Percentiles rank a stretch among this genome's conserved stretches.
Conservation (phyloP, 148 eudicot species). For the Diospyros lotus region DNA sequence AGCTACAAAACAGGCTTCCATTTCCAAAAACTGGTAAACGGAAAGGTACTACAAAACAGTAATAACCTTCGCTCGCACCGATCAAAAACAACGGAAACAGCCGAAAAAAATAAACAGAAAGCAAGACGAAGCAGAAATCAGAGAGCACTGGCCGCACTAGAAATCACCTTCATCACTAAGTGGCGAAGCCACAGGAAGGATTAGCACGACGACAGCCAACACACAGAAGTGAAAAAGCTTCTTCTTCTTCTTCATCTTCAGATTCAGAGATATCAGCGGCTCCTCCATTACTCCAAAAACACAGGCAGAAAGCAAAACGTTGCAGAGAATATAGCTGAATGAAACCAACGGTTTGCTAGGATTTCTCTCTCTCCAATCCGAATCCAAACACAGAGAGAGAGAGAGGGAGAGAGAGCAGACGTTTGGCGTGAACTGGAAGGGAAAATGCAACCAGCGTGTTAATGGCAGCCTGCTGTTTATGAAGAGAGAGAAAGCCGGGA, state of each 20-base stretch:
- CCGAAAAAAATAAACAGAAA: not conserved
- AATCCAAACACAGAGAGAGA: not conserved
- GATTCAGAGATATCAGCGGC: not conserved
- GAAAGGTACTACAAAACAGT: not conserved
- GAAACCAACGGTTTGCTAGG: not conserved
- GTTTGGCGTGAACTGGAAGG: slow-evolving; percentile 59
- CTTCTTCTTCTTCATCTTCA: slow-evolving; percentile 4
- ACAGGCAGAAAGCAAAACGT: not conserved
- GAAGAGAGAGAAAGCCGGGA: not conserved
- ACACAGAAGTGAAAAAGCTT: slow-evolving; percentile 6
- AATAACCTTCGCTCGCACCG: not conserved
- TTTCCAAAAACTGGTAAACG: not conserved
- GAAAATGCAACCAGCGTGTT: slow-evolving; percentile 13
- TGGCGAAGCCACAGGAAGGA: slow-evolving; percentile 30
- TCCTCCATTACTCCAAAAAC: not conserved
- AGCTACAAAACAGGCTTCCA: not conserved
- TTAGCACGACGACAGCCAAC: slow-evolving; percentile 15
- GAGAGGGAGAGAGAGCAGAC: slow-evolving; percentile 29
- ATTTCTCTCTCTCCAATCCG: not conserved
- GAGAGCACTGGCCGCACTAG: not conserved
- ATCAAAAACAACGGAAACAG: not conserved
- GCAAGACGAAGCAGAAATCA: not conserved
- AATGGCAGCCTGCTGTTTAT: slow-evolving; percentile 13
- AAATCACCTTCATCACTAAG: slow-evolving; percentile 31
- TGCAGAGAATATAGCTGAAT: slow-evolving; percentile 3